Conservation (phyloP, 1,284 basidiomycete genomes). For the Cryptococcus sp. region DNA sequence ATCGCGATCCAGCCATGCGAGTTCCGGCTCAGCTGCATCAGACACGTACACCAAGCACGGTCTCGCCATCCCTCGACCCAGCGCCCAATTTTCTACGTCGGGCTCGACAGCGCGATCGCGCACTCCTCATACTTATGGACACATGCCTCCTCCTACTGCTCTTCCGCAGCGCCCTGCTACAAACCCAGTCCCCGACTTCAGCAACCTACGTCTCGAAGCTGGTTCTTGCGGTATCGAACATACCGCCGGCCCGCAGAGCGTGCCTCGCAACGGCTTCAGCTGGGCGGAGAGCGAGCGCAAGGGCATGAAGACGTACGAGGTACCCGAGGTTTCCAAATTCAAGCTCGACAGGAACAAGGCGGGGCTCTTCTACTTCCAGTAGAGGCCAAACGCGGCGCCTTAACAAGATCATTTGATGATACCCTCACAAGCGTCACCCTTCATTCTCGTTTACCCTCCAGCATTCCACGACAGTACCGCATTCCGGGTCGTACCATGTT, state of each 20-base stretch:
- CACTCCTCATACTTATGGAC: conserved; percentile 12
- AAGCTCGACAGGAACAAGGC: conserved; percentile 43
- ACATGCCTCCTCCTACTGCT: conserved; percentile 20
- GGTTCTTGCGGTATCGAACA: conserved; percentile 11
- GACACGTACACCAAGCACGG: conserved; percentile 1
- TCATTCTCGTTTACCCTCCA: too few relatives aligned
- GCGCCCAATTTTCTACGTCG: conserved; percentile 8
- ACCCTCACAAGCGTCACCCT: too few relatives aligned
- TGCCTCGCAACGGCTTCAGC: conserved; percentile 36
- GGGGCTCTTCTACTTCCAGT: conserved; percentile 48
- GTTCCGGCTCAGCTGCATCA: background rate
- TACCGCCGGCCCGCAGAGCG: conserved; percentile 10
- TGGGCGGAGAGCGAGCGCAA: conserved; percentile 40
- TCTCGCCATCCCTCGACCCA: conserved; percentile 8
- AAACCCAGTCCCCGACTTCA: conserved; percentile 11
- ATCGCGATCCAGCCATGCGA: conserved; percentile 9
- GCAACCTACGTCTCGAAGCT: conserved; percentile 9
- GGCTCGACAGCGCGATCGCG: conserved; percentile 12
- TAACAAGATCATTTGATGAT: too few relatives aligned
- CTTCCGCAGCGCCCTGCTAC: conserved; percentile 15
- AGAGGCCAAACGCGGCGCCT: background rate
- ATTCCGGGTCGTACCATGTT: too few relatives aligned
- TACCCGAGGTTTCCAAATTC: conserved; percentile 36
- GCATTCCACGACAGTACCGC: too few relatives aligned
- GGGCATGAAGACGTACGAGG: conserved; percentile 44